Evolutionary conservation across 768 basidiomycete species (phyloP).

Genomic region (Lentinula guzmanii): DNA sequence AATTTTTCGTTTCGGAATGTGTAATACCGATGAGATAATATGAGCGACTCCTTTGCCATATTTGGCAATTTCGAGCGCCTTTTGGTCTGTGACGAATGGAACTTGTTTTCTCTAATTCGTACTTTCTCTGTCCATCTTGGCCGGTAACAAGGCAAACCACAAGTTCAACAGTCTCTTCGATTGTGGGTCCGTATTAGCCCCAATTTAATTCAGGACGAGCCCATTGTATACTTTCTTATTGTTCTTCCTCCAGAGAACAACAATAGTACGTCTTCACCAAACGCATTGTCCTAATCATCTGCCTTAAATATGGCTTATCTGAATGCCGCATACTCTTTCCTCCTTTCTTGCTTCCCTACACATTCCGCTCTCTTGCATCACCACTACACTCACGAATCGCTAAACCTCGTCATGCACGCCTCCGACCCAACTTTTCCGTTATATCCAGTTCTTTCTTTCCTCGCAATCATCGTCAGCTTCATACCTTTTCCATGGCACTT

Average conservation of each 20-base stretch:
- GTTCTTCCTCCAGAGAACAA: not conserved
- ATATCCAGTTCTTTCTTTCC: slow-evolving; percentile 24
- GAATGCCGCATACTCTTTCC: not conserved
- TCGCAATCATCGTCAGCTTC: slow-evolving; percentile 28
- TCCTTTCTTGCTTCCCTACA: not conserved
- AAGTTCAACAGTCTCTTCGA: not conserved
- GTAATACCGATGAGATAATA: not conserved
- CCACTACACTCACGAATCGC: not conserved
- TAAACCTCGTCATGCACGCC: not conserved
- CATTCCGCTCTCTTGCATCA: not conserved
- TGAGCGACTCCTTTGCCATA: not conserved
- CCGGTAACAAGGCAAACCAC: not conserved
- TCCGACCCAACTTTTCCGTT: slow-evolving; percentile 12
- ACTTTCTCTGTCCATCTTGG: too few relatives aligned
- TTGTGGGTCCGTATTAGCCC: not conserved
- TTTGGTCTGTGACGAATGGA: too few relatives aligned
- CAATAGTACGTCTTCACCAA: not conserved
- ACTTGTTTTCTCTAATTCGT: too few relatives aligned
- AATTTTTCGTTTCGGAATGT: not conserved
- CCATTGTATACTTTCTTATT: not conserved
- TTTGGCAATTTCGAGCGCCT: not conserved
- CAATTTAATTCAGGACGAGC: not conserved
- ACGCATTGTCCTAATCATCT: not conserved
- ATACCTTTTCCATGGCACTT: slow-evolving; percentile 40
- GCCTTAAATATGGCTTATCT: not conserved